Evolutionary conservation across 1,284 basidiomycete species (phyloP), one percentile per base, ranked within the genome.

Genomic region (Pascua sp.): DNA sequence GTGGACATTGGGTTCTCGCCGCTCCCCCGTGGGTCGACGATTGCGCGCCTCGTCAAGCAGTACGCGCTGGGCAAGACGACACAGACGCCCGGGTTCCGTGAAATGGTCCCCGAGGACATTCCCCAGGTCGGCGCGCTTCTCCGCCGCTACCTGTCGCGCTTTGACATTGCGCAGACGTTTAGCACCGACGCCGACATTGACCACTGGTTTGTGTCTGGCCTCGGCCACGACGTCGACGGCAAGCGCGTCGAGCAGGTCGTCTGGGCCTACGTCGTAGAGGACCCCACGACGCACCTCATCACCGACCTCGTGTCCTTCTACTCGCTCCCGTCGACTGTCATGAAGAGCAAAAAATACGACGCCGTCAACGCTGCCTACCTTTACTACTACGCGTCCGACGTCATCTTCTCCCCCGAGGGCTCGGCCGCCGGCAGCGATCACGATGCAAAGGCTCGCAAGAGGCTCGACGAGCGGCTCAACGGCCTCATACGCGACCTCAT

Each of bases 291-390:
- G 7, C 85, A 88, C 57, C 82, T 84, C 56, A 89, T 99, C 68
- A 97, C 94, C 3, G 96, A 98, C 78, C 88, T 95, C 70, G 88
- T 98, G 76, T 95, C 95, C 8, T 97, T 98, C 81, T 98, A 97
- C 78, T 90, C 90, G 9, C 84, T 99, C 17, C 95, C 96, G 0
- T 98, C 94, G 7, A 90, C 72, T 1, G 73, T 78, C 51, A 78
- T 83, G 69, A 75, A 79, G 56, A 73, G 75, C 67, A 51, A 75
- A 58, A 63, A 73, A 55, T 63, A 77, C 69, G 61, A 75, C 53
- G 65, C 72, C 16, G 69, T 83, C 46, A 77, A 82, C 51, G 82
- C 82, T 0, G 81, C 81, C 3, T 82, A 83, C 73, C 68, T 82
- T 46, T 82, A 78, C 74, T 83, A 83, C 74, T 82, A 82, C 65